Conservation (phyloP, 495 filamentous ascomycete species). For the Talaromyces liani region DNA sequence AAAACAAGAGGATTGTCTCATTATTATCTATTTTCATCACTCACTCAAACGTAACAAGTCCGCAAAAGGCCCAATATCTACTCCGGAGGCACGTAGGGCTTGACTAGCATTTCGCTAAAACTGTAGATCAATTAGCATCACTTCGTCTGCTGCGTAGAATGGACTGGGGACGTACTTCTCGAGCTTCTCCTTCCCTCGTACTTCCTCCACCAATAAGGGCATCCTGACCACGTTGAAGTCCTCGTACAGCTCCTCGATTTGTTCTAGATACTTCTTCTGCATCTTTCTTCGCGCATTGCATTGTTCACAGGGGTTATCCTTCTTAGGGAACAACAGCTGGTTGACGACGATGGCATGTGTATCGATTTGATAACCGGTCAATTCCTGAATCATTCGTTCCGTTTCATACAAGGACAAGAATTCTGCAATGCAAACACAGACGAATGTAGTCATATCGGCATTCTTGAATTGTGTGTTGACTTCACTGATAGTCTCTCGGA, state of each 20-base stretch:
- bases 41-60: constrained; percentile 22
- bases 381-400: constrained; percentile 98
- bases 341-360: constrained; percentile 98
- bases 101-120: constrained; percentile 89
- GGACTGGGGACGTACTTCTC: constrained; percentile 51
- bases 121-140: constrained; percentile 21
- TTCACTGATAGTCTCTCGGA: constrained; percentile 87
- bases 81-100: constrained; percentile 74
- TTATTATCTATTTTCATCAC: constrained; percentile 45
- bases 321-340: constrained; percentile 88
- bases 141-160: not conserved
- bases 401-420: constrained; percentile 98
- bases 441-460: constrained; percentile 89
- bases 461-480: constrained; percentile 99
- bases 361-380: constrained; percentile 88
- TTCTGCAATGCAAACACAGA: constrained; percentile 97
- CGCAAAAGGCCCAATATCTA: constrained; percentile 21
- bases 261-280: constrained; percentile 99
- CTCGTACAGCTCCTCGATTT: constrained; percentile 97
- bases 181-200: constrained; percentile 87
- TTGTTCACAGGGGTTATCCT: constrained; percentile 82
- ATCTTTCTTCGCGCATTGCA: constrained; percentile 93
- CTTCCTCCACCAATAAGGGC: constrained; percentile 90
- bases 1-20: constrained; percentile 9
- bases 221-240: constrained; percentile 99